Conservation (phyloP, 2,329 filamentous ascomycete genomes). For the Diaporthe vaccinii region DNA sequence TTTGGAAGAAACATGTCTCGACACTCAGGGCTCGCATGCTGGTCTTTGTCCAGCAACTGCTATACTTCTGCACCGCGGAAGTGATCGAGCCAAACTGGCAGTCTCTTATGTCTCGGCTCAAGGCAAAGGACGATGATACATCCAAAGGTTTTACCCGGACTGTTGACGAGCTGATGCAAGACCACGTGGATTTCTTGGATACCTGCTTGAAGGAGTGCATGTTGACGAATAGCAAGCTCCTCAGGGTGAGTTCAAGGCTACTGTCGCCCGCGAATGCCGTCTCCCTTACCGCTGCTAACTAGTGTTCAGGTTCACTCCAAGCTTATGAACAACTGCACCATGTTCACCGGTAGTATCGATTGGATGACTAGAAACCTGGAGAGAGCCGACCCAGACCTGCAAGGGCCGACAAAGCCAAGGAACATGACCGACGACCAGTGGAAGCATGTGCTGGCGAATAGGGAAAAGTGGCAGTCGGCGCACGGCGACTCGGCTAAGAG, state of each 20-base stretch:
- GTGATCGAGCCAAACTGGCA: constrained; percentile 99
- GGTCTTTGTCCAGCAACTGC: constrained; percentile 94
- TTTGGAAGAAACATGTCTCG: constrained; percentile 94
- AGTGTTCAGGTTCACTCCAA: constrained; percentile 92
- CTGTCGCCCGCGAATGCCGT: neutral
- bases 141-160: constrained; percentile 70
- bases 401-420: constrained; percentile 66
- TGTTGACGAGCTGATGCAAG: constrained; percentile 98
- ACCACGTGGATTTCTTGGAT: constrained; percentile 97
- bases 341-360: constrained; percentile 92
- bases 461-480: constrained; percentile 54
- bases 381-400: constrained; percentile 84
- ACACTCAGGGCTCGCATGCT: constrained; percentile 94
- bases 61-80: constrained; percentile 97
- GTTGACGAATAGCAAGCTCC: constrained; percentile 94
- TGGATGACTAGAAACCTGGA: constrained; percentile 88
- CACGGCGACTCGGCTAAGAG: constrained; percentile 52
- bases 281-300: constrained; percentile 28
- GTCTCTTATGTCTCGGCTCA: constrained; percentile 88
- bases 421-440: constrained; percentile 74
- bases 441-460: constrained; percentile 67
- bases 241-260: constrained; percentile 74
- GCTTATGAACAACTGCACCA: constrained; percentile 93
- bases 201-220: constrained; percentile 99
- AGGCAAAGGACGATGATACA: constrained; percentile 66